phyloP scores from a whole-genome alignment of 148 eudicot species.

The Camellia granthamiana region DNA sequence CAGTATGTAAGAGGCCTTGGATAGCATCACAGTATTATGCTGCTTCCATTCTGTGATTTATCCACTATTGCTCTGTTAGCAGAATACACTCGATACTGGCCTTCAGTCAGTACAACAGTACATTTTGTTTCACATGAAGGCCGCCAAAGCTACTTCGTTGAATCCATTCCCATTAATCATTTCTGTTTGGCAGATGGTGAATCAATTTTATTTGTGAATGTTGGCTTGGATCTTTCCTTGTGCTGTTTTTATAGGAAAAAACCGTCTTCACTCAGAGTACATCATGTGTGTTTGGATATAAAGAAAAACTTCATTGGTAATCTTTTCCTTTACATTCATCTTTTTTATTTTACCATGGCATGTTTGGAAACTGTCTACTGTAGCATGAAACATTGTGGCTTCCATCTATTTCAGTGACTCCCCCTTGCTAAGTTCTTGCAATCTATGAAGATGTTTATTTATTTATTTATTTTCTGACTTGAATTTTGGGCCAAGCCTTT shows the following conservation, averaged over 20 bases:
- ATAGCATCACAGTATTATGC: slow-evolving; percentile 23
- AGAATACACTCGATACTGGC: background rate
- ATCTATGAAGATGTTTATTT: too few species aligned
- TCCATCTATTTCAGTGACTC: too few species aligned
- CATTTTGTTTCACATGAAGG: background rate
- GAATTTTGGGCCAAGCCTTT: too few species aligned
- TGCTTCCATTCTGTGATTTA: background rate
- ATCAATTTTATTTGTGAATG: background rate
- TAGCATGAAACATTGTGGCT: too few species aligned
- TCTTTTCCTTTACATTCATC: background rate
- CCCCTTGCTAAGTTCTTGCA: too few species aligned
- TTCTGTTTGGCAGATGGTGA: background rate
- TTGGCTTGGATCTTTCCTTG: background rate
- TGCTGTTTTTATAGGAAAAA: background rate
- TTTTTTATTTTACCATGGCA: too few species aligned
- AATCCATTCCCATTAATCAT: background rate
- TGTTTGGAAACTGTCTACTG: too few species aligned
- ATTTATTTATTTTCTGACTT: too few species aligned
- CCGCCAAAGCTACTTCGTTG: background rate
- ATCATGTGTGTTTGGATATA: background rate
- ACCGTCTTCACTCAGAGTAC: background rate
- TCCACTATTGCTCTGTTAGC: background rate
- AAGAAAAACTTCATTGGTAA: background rate
- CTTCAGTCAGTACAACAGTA: background rate
- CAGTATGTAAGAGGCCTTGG: slow-evolving; percentile 96